A percentile compares a stretch with the other conserved stretches of the same genome.
These are phyloP conservation scores for Wilhelminamyces savonicus DNA, from an alignment of 805 yeast genomes.

Conservation along the genomic window DNA sequence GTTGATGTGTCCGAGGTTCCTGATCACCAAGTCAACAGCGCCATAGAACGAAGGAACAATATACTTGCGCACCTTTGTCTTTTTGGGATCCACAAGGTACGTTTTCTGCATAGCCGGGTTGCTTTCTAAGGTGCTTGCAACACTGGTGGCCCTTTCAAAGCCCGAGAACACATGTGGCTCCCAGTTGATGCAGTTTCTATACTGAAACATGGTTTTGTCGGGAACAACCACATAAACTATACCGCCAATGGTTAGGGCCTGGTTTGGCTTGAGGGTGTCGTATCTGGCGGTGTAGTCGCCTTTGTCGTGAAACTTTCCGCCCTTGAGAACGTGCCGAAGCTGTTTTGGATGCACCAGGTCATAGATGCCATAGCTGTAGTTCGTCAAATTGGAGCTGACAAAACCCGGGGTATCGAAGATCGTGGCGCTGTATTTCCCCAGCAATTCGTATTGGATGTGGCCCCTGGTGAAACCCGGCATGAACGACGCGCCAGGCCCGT, in stretches of 20 bases:
- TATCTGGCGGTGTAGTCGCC: slow-evolving; percentile 28
- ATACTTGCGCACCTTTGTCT: slow-evolving; percentile 18
- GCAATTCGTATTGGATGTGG: slow-evolving; percentile 24
- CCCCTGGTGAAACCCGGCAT: slow-evolving; percentile 72
- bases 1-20: slow-evolving; percentile 58
- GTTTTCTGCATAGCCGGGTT: slow-evolving; percentile 12
- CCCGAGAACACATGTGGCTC: slow-evolving; percentile 26
- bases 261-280: slow-evolving; percentile 36
- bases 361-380: slow-evolving; percentile 25
- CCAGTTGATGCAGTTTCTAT: slow-evolving; percentile 40
- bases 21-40: slow-evolving; percentile 55
- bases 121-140: slow-evolving; percentile 19
- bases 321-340: slow-evolving; percentile 24
- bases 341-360: slow-evolving; percentile 15
- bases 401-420: slow-evolving; percentile 47
- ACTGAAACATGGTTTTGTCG: slow-evolving; percentile 38
- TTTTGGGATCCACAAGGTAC: slow-evolving; percentile 8
- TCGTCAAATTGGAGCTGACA: slow-evolving; percentile 8
- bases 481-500: slow-evolving; percentile 43
- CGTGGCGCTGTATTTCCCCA: slow-evolving; percentile 20
- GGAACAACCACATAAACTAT: slow-evolving; percentile 55
- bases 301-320: slow-evolving; percentile 17
- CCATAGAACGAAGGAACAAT: slow-evolving; percentile 71
- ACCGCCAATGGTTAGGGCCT: slow-evolving; percentile 54
- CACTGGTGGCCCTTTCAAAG: slow-evolving; percentile 14